Evolutionary conservation across 2,329 filamentous ascomycete genomes (phyloP), one percentile per base, ranked within the genome.

Genomic region (Calonectria fujianensis): DNA sequence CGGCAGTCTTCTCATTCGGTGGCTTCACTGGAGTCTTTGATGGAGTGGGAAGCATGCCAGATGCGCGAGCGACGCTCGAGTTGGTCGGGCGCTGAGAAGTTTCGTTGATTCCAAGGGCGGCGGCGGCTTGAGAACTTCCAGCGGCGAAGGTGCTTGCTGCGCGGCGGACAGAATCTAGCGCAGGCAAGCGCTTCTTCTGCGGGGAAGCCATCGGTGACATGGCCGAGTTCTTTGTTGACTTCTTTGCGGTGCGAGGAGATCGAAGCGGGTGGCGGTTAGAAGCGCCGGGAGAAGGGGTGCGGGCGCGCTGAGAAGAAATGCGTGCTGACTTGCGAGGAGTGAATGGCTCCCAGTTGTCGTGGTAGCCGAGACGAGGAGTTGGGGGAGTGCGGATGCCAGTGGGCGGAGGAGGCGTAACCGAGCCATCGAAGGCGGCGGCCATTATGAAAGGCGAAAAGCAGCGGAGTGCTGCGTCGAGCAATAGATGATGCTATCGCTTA

Each of bases 1-100:
- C 86, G 67, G 87, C 85, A 32, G 87, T 87, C 81, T 90, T 87
- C 80, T 87, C 86, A 24, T 87, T 87, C 1, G 88, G 88, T 61
- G 90, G 88, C 87, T 94, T 95, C 84, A 90, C 90, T 4, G 92
- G 95, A 4, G 95, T 96, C 87, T 96, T 96, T 77, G 92, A 90
- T 2, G 95, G 95, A 4, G 95, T 96, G 20, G 93, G 94, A 59
- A 96, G 90, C 90, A 94, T 94, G 76, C 87, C 89, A 70, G 84
- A 80, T 70, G 82, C 79, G 70, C 85, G 84, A 24, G 85, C 81
- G 64, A 84, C 64, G 61, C 84, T 77, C 32, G 78, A 75, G 57
- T 76, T 73, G 54, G 75, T 69, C 51, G 83, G 80, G 45, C 80
- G 76, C 70, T 84, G 83, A 57, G 75, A 37, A 74, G 78, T 77